Conservation (phyloP, 257 asterid species). For the Lycium ferocissimum region DNA sequence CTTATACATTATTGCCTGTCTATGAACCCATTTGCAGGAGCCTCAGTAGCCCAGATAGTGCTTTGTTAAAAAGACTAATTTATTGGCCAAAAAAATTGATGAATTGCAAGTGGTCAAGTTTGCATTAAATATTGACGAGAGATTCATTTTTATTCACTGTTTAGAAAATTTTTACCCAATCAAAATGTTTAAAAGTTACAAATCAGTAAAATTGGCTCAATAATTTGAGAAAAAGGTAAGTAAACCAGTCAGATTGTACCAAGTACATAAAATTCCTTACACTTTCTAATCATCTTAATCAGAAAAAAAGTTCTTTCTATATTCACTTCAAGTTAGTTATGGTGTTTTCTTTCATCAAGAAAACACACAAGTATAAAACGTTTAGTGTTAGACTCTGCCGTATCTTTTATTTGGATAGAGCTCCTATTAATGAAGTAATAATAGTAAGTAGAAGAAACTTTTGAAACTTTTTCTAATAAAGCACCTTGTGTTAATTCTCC, state of each 20-base stretch:
- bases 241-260: not conserved
- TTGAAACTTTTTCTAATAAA: not conserved
- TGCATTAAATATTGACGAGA: not conserved
- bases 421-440: too few relatives aligned
- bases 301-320: too few relatives aligned
- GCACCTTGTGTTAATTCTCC: slow-evolving; percentile 1
- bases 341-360: too few relatives aligned
- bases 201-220: not conserved
- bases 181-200: too few relatives aligned
- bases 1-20: not conserved
- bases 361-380: too few relatives aligned
- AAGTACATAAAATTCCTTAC: not conserved
- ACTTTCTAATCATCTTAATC: too few relatives aligned
- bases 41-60: not conserved
- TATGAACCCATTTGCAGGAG: not conserved
- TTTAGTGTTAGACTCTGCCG: too few relatives aligned
- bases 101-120: not conserved
- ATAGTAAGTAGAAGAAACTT: too few relatives aligned
- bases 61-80: not conserved
- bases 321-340: too few relatives aligned
- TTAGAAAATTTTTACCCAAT: too few relatives aligned
- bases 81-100: not conserved
- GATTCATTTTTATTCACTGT: not conserved
- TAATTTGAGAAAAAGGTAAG: not conserved
- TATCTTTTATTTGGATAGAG: too few relatives aligned